Conservation (phyloP, 139 green algal species). For the Monoraphidium neglectum region DNA sequence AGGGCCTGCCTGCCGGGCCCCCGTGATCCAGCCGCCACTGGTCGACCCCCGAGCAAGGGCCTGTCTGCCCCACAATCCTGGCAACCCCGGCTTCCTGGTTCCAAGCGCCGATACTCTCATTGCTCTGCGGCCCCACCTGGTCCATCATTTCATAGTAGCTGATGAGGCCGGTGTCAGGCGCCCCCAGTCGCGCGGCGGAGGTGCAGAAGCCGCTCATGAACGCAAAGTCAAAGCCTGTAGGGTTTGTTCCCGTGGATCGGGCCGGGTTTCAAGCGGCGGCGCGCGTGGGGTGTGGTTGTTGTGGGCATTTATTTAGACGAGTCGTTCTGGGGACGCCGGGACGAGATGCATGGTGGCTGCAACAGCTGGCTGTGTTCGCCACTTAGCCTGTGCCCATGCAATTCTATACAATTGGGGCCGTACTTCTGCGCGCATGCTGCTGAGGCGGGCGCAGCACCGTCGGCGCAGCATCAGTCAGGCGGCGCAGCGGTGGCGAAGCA, state of each 20-base stretch:
- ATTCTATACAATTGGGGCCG: neutral
- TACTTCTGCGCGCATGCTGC: neutral
- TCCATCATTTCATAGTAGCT: slow-evolving; percentile 89
- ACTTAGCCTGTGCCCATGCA: no score
- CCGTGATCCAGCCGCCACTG: neutral
- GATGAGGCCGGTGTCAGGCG: slow-evolving; percentile 86
- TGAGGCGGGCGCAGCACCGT: neutral
- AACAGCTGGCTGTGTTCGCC: neutral
- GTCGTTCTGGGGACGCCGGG: no score
- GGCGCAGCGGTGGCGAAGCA: neutral
- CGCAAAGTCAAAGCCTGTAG: slow-evolving; percentile 74
- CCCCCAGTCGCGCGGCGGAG: slow-evolving; percentile 65
- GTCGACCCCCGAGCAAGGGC: neutral
- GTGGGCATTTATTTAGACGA: no score
- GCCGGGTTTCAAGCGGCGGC: no score
- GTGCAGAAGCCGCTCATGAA: slow-evolving; percentile 94
- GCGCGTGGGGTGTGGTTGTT: no score
- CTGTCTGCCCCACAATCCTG: neutral
- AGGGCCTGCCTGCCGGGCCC: neutral
- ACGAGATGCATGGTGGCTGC: neutral
- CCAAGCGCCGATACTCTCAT: neutral
- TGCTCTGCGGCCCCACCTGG: slow-evolving; percentile 30
- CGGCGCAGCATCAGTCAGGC: no score
- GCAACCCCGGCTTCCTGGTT: neutral
- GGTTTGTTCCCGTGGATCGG: no score